Evolutionary conservation across 192 early-diverging fungal species (phyloP).

Genomic region (Mortierella claussenii): DNA sequence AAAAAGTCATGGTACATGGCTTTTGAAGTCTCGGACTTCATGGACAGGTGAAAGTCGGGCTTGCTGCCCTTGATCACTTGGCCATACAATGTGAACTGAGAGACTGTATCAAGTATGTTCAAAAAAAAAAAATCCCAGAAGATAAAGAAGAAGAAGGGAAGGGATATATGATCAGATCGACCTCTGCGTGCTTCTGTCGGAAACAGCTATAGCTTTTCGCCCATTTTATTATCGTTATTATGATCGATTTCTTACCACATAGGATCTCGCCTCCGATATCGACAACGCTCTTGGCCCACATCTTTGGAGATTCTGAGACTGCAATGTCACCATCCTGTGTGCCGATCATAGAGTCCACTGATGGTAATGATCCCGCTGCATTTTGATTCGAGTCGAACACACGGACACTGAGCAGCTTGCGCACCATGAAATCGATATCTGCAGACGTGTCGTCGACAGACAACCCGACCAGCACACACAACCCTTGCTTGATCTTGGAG

Average conservation of each 20-base stretch:
- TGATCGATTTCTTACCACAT: conserved; percentile 64
- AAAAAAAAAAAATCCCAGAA: no score
- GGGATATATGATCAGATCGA: no score
- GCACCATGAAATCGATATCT: conserved; percentile 88
- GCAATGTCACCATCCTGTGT: conserved; percentile 45
- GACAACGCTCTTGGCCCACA: conserved; percentile 86
- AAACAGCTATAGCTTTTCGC: no score
- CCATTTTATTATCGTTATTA: not conserved
- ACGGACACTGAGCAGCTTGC: conserved; percentile 81
- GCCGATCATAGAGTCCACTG: not conserved
- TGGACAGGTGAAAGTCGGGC: conserved; percentile 93
- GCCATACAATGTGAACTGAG: conserved; percentile 95
- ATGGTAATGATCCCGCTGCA: not conserved
- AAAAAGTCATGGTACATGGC: conserved; percentile 84
- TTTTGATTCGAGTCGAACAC: conserved; percentile 68
- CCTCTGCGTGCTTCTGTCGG: no score
- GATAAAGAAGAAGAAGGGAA: no score
- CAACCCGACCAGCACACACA: conserved; percentile 82
- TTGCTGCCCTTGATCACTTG: conserved; percentile 85
- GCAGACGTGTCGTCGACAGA: conserved; percentile 71
- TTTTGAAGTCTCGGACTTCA: conserved; percentile 75
- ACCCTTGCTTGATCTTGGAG: conserved; percentile 81
- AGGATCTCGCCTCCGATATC: conserved; percentile 80
- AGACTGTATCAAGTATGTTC: no score
- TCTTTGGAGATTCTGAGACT: conserved; percentile 53